phyloP scores from a whole-genome alignment of 2,329 filamentous ascomycete genomes.

The Sporothrix humicola region DNA sequence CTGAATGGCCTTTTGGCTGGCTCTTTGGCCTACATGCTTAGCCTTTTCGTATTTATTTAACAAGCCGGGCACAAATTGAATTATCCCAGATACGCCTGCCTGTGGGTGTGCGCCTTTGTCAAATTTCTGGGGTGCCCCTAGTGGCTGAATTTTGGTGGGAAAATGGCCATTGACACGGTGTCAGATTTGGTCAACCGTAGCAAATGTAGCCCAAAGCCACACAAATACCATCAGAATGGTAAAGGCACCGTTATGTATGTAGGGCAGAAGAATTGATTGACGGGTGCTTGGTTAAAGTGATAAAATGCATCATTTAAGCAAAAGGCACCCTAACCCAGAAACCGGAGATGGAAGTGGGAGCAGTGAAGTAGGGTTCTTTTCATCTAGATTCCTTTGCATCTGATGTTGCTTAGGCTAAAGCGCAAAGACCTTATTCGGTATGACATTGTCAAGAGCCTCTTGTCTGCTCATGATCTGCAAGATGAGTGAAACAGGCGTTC shows the following conservation, averaged over 20 bases:
- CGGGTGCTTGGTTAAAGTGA: slow-evolving; percentile 25
- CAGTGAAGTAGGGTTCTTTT: slow-evolving; percentile 1
- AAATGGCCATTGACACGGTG: too few relatives aligned
- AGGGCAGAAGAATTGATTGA: background rate
- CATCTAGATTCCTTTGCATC: background rate
- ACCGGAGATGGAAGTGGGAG: background rate
- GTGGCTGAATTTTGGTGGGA: too few relatives aligned
- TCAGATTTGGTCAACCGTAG: too few relatives aligned
- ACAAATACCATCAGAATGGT: background rate
- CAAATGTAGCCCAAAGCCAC: background rate
- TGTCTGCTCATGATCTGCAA: background rate
- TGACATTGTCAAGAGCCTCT: slow-evolving; percentile 6
- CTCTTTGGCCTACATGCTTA: too few relatives aligned
- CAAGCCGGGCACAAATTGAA: too few relatives aligned
- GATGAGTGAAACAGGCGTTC: slow-evolving; percentile 19
- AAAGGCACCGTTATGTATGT: background rate
- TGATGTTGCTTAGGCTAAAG: slow-evolving; percentile 14
- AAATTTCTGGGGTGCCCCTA: too few relatives aligned
- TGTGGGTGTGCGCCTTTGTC: too few relatives aligned
- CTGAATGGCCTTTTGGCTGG: too few relatives aligned
- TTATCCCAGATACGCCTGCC: too few relatives aligned
- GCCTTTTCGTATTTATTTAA: too few relatives aligned
- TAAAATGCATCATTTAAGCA: background rate
- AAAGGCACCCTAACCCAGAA: slow-evolving; percentile 10
- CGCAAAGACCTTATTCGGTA: background rate